Base-by-base conservation (phyloP, 1,139 yeast genomes). In the Geotrichum bryndzae region DNA sequence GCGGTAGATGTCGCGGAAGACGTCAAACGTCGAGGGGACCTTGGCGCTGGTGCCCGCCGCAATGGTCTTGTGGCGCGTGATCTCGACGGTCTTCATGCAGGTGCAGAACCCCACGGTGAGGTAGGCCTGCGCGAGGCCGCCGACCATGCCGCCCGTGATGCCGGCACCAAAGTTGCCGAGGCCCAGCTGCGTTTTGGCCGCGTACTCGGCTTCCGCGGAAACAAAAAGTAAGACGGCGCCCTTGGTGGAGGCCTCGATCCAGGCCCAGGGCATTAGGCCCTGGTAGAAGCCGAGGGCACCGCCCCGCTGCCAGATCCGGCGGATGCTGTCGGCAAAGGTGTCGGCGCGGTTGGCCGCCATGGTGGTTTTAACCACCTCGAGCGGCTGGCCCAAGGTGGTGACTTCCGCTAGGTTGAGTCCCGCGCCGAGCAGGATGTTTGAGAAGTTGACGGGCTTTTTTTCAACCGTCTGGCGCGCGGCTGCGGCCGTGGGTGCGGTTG, bases 211-310 rank as follows among this genome's bases (percentile, higher is more conserved):
- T 73, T 94, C 99, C 46, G 96, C 86, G 58, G 96, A 87, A 31
- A 92, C 97, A 70, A 94, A 95, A 69, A 94, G 81, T 64, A 94
- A 80, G n/a, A 92, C 97, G 3, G 98, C 98, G 73, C 99, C 99
- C 75, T 94, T 94, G 55, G 99, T 94, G 27, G 96, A 88, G n/a
- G 97, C 99, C 77, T 94, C 99, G 69, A 94, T 88, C 97, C 98
- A 92, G 1, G 98, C 99, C 99, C 99, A 94, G 53, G 99, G 99
- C 67, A 94, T 92, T 74, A 94, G 81, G 31, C 99, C 99, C 75
- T 94, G 99, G 78, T 92, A 94, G 77, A 92, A 94, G 0, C 97
- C 99, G 35, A 84, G 74, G 29, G 87, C 70, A 60, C 98, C 99
- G 66, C 99, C 99, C 72, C 99, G 86, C 31, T 94, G 82, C 94